Evolutionary conservation across 208 protist genomes (phyloP).

Genomic region (Leishmania lainsoni): DNA sequence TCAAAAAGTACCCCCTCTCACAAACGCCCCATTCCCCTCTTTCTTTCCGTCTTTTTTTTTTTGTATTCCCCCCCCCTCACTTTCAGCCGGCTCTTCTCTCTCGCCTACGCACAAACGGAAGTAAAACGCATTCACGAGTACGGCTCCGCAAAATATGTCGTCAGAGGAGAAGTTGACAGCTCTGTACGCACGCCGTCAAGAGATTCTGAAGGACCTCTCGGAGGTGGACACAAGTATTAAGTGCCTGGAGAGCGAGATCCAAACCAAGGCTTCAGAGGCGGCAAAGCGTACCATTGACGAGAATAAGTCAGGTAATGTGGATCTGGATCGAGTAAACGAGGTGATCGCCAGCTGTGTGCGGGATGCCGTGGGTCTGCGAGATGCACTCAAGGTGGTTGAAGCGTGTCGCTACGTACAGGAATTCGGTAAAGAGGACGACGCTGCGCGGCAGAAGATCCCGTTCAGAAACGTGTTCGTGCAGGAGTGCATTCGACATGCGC

Average conservation of each 20-base stretch:
- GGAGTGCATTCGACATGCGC: conserved; percentile 53
- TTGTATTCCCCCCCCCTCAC: background rate
- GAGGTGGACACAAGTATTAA: conserved; percentile 81
- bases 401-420: conserved; percentile 63
- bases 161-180: conserved; percentile 60
- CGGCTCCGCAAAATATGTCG: background rate
- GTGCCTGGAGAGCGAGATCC: conserved; percentile 61
- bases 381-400: conserved; percentile 79
- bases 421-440: conserved; percentile 28
- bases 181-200: conserved; percentile 76
- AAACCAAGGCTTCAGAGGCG: conserved; percentile 36
- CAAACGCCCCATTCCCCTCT: background rate
- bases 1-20: background rate
- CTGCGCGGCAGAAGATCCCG: conserved; percentile 43
- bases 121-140: background rate
- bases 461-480: conserved; percentile 79
- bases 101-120: background rate
- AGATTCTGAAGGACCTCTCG: conserved; percentile 76
- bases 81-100: background rate
- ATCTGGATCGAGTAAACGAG: conserved; percentile 53
- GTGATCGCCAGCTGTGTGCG: conserved; percentile 62
- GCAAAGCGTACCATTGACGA: conserved; percentile 37
- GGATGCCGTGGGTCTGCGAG: conserved; percentile 67
- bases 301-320: conserved; percentile 35
- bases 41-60: background rate